A percentile compares a stretch with the other conserved stretches of the same genome.
Evolutionary conservation across 176 grass and related monocot species (phyloP).

Genomic region (Oryza nivara): DNA sequence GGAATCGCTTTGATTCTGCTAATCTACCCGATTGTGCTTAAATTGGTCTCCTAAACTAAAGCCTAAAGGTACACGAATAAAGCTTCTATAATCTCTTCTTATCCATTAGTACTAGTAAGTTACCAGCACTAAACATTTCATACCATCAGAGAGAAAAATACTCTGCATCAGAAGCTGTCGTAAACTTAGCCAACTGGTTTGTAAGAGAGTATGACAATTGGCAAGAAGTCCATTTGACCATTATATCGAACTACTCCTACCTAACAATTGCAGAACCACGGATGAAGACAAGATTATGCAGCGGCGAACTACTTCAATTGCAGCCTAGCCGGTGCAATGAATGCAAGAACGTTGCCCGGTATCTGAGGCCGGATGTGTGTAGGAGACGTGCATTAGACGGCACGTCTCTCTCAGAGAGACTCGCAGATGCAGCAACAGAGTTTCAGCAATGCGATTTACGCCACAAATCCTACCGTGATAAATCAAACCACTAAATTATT

Average conservation of each 20-base stretch:
- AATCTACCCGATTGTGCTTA: constrained; percentile 13
- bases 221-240: constrained; percentile 27
- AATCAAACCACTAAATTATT: not conserved
- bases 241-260: not conserved
- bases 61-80: not conserved
- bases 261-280: not conserved
- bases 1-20: constrained; percentile 29
- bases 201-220: not conserved
- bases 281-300: not conserved
- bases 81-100: not conserved
- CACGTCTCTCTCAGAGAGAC: constrained; percentile 33
- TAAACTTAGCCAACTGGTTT: constrained; percentile 33
- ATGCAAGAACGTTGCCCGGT: constrained; percentile 15
- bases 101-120: not conserved
- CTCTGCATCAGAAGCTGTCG: not conserved
- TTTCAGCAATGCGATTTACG: constrained; percentile 5
- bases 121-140: not conserved
- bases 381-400: constrained; percentile 46
- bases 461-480: not conserved
- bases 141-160: not conserved
- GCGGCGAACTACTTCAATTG: not conserved
- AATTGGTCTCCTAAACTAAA: constrained; percentile 21
- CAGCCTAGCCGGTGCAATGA: constrained; percentile 21
- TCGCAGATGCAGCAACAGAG: constrained; percentile 19
- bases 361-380: not conserved